Evolutionary conservation across 2,329 filamentous ascomycete genomes (phyloP), one percentile per base, ranked within the genome.

Genomic region (Claviceps pazoutovae): DNA sequence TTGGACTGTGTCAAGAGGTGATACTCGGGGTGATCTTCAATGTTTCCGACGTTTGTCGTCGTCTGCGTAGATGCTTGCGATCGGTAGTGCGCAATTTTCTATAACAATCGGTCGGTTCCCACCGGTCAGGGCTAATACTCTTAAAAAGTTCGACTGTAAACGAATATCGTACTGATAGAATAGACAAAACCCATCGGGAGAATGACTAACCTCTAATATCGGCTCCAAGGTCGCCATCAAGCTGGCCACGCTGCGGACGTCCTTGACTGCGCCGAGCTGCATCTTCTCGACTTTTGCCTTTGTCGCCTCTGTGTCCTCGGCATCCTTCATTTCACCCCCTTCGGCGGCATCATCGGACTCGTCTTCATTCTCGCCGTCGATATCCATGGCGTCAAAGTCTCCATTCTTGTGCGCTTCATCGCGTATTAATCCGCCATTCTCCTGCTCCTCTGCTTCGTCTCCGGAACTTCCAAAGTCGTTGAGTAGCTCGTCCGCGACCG

Each of bases 21-120:
- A 68, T 95, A 95, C 66, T 95, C 89, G 49, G 88, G 88, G 60
- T 95, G 89, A 62, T 95, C 88, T 68, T 95, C 89, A 61, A 95
- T 83, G 51, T 87, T 90, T 59, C 89, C 88, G 55, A 93, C 73
- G 59, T 82, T 78, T 21, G 75, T 79, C 34, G 77, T 79, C 34
- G 77, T 79, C 55, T 76, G 79, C 53, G 82, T 75, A 37, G 82
- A 76, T 4, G 84, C 76, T 60, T 87, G 75, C 43, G 78, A 79
- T 69, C 87, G 82, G 69, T 82, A 93, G 61, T 86, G 74, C 64
- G 78, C 74, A 67, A 94, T 90, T 84, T 88, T 87, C 86, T 93
- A 73, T 55, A 63, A 6, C 5, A 2, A 30, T 63, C 62, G 66
- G 66, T 66, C 67, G 69, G 71, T 64, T n/a, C 59, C 59, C 62